Evolutionary conservation across 129 eudicot species (phyloP).

Genomic region (Artemisia argyi): DNA sequence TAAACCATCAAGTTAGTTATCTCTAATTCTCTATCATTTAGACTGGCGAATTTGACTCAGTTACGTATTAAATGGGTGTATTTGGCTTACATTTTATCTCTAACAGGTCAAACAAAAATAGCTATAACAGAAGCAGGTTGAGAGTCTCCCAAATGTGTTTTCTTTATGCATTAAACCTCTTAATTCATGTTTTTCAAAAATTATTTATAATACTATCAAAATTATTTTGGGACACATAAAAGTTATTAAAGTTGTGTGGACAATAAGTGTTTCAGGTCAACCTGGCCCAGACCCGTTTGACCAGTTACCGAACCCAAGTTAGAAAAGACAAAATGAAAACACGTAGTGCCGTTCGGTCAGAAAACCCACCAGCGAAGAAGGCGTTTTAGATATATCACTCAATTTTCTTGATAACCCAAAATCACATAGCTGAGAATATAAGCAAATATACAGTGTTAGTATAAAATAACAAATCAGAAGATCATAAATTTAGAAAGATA

Average conservation of each 20-base stretch:
- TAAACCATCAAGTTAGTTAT: slow-evolving; percentile 4
- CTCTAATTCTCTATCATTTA: background rate
- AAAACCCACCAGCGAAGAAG: slow-evolving; percentile 72
- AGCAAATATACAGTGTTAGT: slow-evolving; percentile 13
- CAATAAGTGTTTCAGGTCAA: background rate
- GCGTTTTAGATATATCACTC: slow-evolving; percentile 75
- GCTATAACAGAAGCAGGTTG: background rate
- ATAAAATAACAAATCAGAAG: slow-evolving; percentile 1
- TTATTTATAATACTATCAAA: background rate
- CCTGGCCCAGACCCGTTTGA: background rate
- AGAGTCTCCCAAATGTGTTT: background rate
- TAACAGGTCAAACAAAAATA: slow-evolving; percentile 1
- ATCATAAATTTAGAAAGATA: slow-evolving; percentile 4
- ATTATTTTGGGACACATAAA: background rate
- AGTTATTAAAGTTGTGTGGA: too few species aligned
- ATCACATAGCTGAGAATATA: slow-evolving; percentile 75
- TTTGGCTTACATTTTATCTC: background rate
- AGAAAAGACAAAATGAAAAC: background rate
- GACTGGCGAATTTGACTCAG: background rate
- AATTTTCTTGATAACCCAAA: slow-evolving; percentile 91
- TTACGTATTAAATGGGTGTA: background rate
- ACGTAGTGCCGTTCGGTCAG: background rate
- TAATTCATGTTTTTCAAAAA: background rate
- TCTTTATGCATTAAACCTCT: background rate
- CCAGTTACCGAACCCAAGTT: background rate